These are phyloP conservation scores for Cutaneotrichosporon sp. DNA, from an alignment of 1,284 basidiomycete species.

Conservation along the genomic window DNA sequence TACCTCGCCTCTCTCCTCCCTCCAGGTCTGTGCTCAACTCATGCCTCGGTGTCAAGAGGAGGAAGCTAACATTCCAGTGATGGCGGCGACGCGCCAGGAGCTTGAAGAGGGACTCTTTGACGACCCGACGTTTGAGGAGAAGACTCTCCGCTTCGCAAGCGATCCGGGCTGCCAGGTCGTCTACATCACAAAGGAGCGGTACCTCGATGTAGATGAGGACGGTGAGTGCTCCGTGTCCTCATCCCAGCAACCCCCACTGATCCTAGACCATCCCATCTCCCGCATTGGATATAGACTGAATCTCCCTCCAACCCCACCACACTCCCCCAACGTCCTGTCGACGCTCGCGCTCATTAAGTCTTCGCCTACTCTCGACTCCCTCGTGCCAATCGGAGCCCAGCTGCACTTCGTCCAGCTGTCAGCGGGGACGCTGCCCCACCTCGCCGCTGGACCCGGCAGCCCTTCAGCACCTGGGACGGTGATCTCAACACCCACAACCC, in stretches of 20 bases:
- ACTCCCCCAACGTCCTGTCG: conserved; percentile 72
- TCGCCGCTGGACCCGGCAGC: conserved; percentile 27
- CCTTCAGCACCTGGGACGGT: conserved; percentile 32
- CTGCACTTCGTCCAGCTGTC: conserved; percentile 87
- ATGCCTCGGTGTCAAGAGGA: neutral
- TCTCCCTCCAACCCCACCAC: conserved; percentile 45
- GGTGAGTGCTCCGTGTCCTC: conserved; percentile 16
- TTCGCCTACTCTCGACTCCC: conserved; percentile 71
- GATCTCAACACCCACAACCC: conserved; percentile 43
- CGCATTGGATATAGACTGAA: conserved; percentile 40
- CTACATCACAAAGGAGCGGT: conserved; percentile 42
- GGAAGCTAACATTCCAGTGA: conserved; percentile 28
- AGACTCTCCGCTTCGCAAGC: conserved; percentile 40
- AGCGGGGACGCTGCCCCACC: conserved; percentile 24
- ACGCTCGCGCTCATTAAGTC: conserved; percentile 95
- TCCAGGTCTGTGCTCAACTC: conserved; percentile 34
- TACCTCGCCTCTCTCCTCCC: conserved; percentile 40
- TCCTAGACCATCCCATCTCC: conserved; percentile 26
- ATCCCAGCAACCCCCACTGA: neutral
- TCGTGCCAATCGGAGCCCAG: conserved; percentile 73
- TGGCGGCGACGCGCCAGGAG: conserved; percentile 41
- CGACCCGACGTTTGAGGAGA: conserved; percentile 45
- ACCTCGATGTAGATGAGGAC: conserved; percentile 36
- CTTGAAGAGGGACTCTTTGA: conserved; percentile 40
- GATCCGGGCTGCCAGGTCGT: conserved; percentile 45